A percentile compares a stretch with the other conserved stretches of the same genome.
These are phyloP conservation scores for Jasminum sambac DNA, from an alignment of 257 asterid species.

Conservation along the genomic window DNA sequence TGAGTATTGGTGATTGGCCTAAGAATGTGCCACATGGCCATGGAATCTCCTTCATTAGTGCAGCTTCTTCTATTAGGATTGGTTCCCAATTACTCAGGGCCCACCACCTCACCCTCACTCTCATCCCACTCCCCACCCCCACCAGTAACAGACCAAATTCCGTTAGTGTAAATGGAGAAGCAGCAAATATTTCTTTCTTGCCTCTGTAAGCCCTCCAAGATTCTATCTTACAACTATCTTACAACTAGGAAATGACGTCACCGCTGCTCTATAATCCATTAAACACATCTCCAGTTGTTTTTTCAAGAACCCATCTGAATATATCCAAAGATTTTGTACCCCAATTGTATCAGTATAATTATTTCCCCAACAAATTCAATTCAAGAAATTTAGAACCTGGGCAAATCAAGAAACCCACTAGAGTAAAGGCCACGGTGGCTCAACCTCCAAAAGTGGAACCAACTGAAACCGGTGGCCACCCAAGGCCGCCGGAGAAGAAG, in stretches of 20 bases:
- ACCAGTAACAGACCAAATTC: background rate
- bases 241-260: constrained; percentile 38
- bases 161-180: background rate
- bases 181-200: constrained; percentile 5
- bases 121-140: background rate
- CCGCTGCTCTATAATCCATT: constrained; percentile 46
- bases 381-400: constrained; percentile 30
- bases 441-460: constrained; percentile 25
- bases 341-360: constrained; percentile 36
- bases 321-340: constrained; percentile 35
- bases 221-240: background rate
- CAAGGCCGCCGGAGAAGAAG: constrained; percentile 42
- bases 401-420: constrained; percentile 27
- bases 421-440: constrained; percentile 35
- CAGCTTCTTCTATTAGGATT: constrained; percentile 45
- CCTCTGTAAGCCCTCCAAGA: background rate
- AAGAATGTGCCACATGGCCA: constrained; percentile 42
- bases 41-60: constrained; percentile 41
- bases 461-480: constrained; percentile 16
- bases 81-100: constrained; percentile 42
- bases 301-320: constrained; percentile 38
- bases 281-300: constrained; percentile 41
- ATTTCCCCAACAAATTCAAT: constrained; percentile 25
- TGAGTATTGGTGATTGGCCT: constrained; percentile 24
- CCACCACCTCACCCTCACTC: constrained; percentile 38